Evolutionary conservation across 2,329 filamentous ascomycete genomes (phyloP), one percentile per base, ranked within the genome.

Genomic region (Ophiostoma angusticollis): DNA sequence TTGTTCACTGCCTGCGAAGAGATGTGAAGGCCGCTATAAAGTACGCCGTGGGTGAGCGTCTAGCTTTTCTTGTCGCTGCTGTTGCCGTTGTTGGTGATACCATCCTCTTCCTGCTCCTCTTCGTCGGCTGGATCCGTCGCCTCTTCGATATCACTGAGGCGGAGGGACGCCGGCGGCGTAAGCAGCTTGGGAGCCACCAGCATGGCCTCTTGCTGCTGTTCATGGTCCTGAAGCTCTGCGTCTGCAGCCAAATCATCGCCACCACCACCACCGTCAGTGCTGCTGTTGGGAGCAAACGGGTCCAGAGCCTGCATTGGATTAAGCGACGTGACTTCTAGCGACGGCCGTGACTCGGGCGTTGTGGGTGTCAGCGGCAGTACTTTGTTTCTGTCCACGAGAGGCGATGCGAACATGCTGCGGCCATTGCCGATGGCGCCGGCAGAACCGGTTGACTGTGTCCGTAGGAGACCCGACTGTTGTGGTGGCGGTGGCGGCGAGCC

Each of bases 351-450:
- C 3, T 16, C 28, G 5, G 37, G 35, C 8, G 30, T 40, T n/a
- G 52, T 52, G 6, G 55, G 57, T 14, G 54, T 59, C 22, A 54
- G 34, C 7, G 57, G 57, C 6, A 60, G 46, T 11, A 52, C 43
- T 43, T 60, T 60, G 32, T 60, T 52, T 6, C 35, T 45, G 36
- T 51, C 48, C 5, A 33, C 17, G 7, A 43, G 37, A 17, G 23
- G 43, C 2, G 24, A 27, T 9, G 21, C n/a, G 9, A 22, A 18
- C 13, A 9, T 28, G 11, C 9, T 9, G 25, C 18, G 17, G 34
- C 13, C 13, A n/a, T n/a, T 17, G 13, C 14, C 21, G 12, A 25
- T 31, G n/a, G 3, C 11, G 6, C 18, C 3, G 29, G 24, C 12
- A 6, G 28, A 25, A 9, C 28, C 18, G 17, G 30, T 12, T 11